Conservation (phyloP, 345 rosid species). For the Alliaria petiolata region DNA sequence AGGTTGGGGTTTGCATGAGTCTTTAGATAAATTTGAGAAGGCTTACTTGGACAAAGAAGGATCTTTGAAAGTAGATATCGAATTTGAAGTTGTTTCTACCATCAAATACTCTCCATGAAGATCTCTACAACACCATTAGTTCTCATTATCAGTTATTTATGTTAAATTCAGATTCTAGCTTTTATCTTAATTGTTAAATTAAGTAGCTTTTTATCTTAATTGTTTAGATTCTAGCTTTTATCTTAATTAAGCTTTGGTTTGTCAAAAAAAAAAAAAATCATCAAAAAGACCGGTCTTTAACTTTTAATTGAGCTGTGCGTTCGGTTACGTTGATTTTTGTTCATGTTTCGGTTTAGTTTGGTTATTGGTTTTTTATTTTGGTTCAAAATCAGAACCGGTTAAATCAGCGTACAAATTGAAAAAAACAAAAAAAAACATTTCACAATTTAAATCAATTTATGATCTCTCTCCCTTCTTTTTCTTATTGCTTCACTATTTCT, state of each 20-base stretch:
- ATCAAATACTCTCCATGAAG: not conserved
- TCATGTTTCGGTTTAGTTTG: not conserved
- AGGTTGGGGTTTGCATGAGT: not conserved
- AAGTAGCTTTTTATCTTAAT: not conserved
- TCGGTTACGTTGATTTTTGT: not conserved
- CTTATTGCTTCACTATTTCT: not conserved
- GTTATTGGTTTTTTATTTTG: not conserved
- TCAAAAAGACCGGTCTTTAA: not conserved
- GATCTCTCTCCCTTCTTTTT: not conserved
- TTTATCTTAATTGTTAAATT: not conserved
- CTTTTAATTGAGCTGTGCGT: too few relatives aligned
- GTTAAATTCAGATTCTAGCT: not conserved
- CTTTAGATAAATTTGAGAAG: not conserved
- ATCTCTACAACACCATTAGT: not conserved
- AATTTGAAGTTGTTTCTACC: not conserved
- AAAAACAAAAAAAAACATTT: not conserved
- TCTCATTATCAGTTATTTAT: not conserved
- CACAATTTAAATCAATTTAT: not conserved
- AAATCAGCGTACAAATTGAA: not conserved
- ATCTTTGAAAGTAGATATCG: not conserved
- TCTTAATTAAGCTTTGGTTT: not conserved
- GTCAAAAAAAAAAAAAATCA: not conserved
- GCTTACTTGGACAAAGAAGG: slow-evolving; percentile 11
- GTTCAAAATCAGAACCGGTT: not conserved
- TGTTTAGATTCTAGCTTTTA: too few relatives aligned